A percentile compares a stretch with the other conserved stretches of the same genome.
These are phyloP conservation scores for Citrus reticulata DNA, from an alignment of 345 rosid genomes.

Conservation along the genomic window DNA sequence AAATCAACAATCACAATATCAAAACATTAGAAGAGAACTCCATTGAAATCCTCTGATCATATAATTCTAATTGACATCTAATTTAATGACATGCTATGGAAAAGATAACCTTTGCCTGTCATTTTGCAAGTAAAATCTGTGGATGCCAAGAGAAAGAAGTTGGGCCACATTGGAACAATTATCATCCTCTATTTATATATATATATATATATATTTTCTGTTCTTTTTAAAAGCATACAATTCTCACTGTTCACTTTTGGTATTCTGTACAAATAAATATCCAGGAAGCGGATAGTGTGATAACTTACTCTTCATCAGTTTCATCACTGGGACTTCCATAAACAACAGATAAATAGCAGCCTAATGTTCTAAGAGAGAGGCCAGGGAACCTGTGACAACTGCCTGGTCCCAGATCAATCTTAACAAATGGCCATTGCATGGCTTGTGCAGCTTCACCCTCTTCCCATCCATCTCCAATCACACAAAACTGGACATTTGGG, in stretches of 20 bases:
- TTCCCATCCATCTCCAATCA: slow-evolving; percentile 87
- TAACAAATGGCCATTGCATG: slow-evolving; percentile 84
- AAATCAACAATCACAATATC: neutral
- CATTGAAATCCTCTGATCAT: neutral
- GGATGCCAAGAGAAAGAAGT: neutral
- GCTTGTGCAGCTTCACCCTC: slow-evolving; percentile 82
- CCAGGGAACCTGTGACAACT: slow-evolving; percentile 80
- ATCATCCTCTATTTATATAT: neutral
- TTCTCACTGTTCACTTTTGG: slow-evolving; percentile 5
- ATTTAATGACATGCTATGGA: neutral
- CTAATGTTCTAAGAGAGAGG: slow-evolving; percentile 57
- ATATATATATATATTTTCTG: too few relatives aligned
- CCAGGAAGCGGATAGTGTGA: slow-evolving; percentile 16
- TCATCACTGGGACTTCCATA: slow-evolving; percentile 44
- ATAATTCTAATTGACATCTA: neutral
- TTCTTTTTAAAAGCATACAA: neutral
- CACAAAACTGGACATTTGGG: slow-evolving; percentile 61
- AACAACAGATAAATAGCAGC: slow-evolving; percentile 61
- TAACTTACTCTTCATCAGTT: slow-evolving; percentile 19
- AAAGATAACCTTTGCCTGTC: neutral
- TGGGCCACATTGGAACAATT: neutral
- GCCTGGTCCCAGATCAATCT: slow-evolving; percentile 61
- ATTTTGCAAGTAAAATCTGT: neutral
- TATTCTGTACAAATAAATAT: slow-evolving; percentile 8
- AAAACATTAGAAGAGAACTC: neutral